Conservation (phyloP, 83 land plant species). For the Diphasiastrum complanatum region DNA sequence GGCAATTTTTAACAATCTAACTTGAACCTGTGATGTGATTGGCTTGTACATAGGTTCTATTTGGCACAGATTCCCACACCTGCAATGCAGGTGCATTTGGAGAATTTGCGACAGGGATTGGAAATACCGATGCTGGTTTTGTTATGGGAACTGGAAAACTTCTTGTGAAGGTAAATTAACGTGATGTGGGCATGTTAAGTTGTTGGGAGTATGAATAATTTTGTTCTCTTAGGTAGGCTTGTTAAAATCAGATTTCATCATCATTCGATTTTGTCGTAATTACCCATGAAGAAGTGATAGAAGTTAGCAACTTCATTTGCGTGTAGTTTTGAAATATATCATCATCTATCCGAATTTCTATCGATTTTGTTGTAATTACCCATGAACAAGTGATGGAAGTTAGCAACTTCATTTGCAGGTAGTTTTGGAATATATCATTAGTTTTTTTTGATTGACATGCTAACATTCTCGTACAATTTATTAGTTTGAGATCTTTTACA, state of each 20-base stretch:
- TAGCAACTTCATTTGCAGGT: too few species aligned
- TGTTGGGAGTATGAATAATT: not conserved
- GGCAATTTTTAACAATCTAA: too few species aligned
- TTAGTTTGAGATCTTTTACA: not conserved
- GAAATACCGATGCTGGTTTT: conserved; percentile 97
- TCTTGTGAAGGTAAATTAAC: conserved; percentile 58
- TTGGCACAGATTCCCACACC: conserved; percentile 96
- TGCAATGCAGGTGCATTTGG: conserved; percentile 98
- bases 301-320: too few species aligned
- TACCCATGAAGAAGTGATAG: not conserved
- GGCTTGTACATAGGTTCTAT: conserved; percentile 55
- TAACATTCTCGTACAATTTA: not conserved
- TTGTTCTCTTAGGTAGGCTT: too few species aligned
- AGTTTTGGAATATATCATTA: too few species aligned
- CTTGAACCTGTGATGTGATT: too few species aligned
- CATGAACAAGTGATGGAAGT: not conserved
- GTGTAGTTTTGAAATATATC: too few species aligned
- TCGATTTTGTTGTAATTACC: too few species aligned
- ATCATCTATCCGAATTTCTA: too few species aligned
- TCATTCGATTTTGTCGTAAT: too few species aligned
- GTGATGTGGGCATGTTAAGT: not conserved
- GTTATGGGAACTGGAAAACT: conserved; percentile 85
- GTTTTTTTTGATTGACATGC: too few species aligned
- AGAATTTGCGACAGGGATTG: conserved; percentile 96
- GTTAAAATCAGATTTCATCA: too few species aligned